These are phyloP conservation scores for Fragaria vesca DNA, from an alignment of 306 rosid genomes.

Conservation along the genomic window DNA sequence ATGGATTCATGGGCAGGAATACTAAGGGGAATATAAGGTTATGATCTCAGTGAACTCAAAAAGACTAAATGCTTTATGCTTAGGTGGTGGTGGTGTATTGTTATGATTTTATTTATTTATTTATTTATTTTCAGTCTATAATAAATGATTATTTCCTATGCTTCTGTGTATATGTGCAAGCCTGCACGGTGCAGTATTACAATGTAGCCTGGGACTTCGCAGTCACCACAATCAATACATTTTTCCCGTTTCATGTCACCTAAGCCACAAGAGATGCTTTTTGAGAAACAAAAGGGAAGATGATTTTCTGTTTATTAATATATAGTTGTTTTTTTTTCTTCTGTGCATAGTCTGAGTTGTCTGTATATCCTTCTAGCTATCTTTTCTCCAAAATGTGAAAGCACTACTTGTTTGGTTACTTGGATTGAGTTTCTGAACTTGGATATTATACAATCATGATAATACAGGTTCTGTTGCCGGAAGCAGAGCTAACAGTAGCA, in stretches of 20 bases:
- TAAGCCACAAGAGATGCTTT: too few species aligned
- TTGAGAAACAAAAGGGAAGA: too few species aligned
- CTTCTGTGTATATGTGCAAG: neutral
- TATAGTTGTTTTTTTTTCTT: too few species aligned
- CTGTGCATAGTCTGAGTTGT: neutral
- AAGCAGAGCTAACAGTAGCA: constrained; percentile 11
- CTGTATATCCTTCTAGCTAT: neutral
- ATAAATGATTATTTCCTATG: neutral
- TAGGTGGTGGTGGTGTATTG: too few species aligned
- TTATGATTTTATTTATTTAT: too few species aligned
- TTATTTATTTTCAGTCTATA: too few species aligned
- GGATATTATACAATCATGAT: neutral
- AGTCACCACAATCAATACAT: too few species aligned
- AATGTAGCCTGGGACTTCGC: neutral
- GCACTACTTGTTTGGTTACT: neutral
- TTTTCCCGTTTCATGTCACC: too few species aligned
- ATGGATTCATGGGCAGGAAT: neutral
- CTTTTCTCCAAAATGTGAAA: neutral
- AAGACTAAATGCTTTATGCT: neutral
- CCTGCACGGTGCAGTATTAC: neutral
- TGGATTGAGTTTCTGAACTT: neutral
- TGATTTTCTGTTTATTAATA: neutral
- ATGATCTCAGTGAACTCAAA: neutral
- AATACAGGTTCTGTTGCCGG: neutral
- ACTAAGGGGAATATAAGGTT: neutral